Percentiles rank a stretch among this genome's conserved stretches.
These are phyloP conservation scores for Leishmania guyanensis DNA, from an alignment of 208 protist species.

Conservation along the genomic window DNA sequence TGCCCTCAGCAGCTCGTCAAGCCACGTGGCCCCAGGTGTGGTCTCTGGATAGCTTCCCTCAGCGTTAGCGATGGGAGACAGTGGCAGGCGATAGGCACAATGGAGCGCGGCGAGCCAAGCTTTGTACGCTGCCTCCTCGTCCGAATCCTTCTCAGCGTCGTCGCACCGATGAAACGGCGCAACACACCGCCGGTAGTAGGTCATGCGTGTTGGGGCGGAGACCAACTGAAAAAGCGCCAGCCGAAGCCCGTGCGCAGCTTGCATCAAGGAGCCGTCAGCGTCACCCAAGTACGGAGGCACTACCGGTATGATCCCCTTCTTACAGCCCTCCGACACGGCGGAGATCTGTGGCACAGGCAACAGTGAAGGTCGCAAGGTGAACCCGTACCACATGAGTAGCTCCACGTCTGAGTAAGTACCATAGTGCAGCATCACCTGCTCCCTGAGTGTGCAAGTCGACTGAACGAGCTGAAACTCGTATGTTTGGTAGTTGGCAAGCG, in stretches of 20 bases:
- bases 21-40: slow-evolving; percentile 39
- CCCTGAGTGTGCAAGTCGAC: slow-evolving; percentile 34
- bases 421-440: slow-evolving; percentile 86
- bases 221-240: slow-evolving; percentile 14
- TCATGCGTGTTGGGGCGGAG: slow-evolving; percentile 10
- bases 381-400: slow-evolving; percentile 92
- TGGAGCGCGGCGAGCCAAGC: slow-evolving; percentile 46
- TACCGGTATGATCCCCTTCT: neutral
- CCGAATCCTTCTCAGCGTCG: slow-evolving; percentile 1
- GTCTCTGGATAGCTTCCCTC: slow-evolving; percentile 60
- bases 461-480: slow-evolving; percentile 66
- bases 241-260: slow-evolving; percentile 15
- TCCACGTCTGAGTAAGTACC: slow-evolving; percentile 88
- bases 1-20: slow-evolving; percentile 44
- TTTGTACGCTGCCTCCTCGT: slow-evolving; percentile 32
- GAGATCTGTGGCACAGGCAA: slow-evolving; percentile 32
- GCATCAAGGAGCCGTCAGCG: neutral
- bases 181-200: slow-evolving; percentile 19
- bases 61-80: slow-evolving; percentile 65
- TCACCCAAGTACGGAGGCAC: slow-evolving; percentile 19
- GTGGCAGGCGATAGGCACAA: slow-evolving; percentile 53
- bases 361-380: slow-evolving; percentile 70
- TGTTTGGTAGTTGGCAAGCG: slow-evolving; percentile 27
- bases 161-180: neutral
- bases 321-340: neutral